A percentile compares a stretch with the other conserved stretches of the same genome.
Conservation (phyloP, 2,329 filamentous ascomycete species). For the Emericellopsis cladophorae region DNA sequence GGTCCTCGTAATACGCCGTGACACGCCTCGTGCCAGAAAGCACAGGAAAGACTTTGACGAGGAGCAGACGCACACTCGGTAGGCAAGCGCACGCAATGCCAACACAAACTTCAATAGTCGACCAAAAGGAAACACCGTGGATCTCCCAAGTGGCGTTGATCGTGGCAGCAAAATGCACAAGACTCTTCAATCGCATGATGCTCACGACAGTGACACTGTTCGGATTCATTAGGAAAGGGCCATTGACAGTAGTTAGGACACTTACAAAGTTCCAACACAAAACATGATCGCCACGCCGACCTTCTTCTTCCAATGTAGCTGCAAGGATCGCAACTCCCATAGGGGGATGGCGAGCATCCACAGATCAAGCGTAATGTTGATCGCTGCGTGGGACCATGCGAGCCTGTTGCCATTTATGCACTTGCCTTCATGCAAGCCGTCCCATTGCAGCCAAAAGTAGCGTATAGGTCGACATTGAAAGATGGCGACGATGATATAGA, state of each 20-base stretch:
- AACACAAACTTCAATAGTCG: constrained; percentile 10
- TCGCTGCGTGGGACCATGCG: constrained; percentile 31
- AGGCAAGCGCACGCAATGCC: constrained; percentile 13
- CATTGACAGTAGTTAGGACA: not conserved
- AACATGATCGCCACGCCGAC: constrained; percentile 30
- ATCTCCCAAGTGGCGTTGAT: constrained; percentile 9
- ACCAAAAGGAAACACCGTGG: constrained; percentile 8
- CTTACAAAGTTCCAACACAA: constrained; percentile 24
- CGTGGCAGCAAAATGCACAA: constrained; percentile 3
- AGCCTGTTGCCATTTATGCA: constrained; percentile 32
- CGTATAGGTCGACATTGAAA: constrained; percentile 34
- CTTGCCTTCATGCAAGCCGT: constrained; percentile 25
- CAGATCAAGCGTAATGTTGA: constrained; percentile 33
- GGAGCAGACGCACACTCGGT: constrained; percentile 9
- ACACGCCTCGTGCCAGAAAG: not conserved
- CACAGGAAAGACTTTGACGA: constrained; percentile 4
- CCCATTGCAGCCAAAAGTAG: constrained; percentile 39
- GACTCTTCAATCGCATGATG: constrained; percentile 9
- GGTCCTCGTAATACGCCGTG: not conserved
- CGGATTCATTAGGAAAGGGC: not conserved
- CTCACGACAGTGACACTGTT: constrained; percentile 10
- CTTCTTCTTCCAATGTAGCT: constrained; percentile 29
- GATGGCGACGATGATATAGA: constrained; percentile 24
- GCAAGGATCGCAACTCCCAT: constrained; percentile 21
- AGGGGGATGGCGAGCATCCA: constrained; percentile 34